phyloP scores from a whole-genome alignment of 1,284 basidiomycete genomes.

The Ceratobasidium sp. region DNA sequence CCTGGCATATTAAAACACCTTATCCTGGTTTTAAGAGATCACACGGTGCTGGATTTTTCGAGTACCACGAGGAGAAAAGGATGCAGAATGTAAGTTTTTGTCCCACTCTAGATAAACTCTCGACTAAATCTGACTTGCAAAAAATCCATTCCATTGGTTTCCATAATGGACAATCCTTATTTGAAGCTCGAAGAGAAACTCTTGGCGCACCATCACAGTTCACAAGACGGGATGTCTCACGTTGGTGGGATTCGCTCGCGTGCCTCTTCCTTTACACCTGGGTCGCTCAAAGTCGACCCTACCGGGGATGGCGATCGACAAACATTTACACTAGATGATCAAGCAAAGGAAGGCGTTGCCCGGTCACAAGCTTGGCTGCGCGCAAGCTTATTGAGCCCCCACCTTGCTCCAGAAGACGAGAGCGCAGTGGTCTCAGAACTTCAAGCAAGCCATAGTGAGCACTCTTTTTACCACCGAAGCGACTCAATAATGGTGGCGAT shows the following conservation, averaged over 20 bases:
- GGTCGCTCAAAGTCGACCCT: conserved; percentile 23
- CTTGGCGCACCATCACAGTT: conserved; percentile 38
- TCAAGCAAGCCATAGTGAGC: conserved; percentile 31
- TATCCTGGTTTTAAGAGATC: conserved; percentile 30
- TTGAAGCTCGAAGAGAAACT: conserved; percentile 35
- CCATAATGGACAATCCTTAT: background rate
- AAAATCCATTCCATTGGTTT: background rate
- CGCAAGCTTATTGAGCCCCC: conserved; percentile 40
- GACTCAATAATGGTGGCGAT: background rate
- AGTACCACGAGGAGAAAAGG: conserved; percentile 79
- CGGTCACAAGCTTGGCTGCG: conserved; percentile 55
- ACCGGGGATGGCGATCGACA: background rate
- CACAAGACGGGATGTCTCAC: conserved; percentile 39
- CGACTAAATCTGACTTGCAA: background rate
- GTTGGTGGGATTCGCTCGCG: conserved; percentile 38
- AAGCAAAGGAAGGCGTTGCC: conserved; percentile 40
- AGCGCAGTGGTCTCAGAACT: conserved; percentile 48
- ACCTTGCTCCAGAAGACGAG: conserved; percentile 48
- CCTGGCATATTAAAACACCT: background rate
- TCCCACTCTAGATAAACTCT: background rate
- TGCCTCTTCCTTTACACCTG: conserved; percentile 40
- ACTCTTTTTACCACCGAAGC: background rate
- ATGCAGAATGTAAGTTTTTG: conserved; percentile 72
- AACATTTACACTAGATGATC: background rate
- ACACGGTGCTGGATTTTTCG: conserved; percentile 70